phyloP scores from a whole-genome alignment of 164 flowering plant genomes.

The Litsea cubeba region DNA sequence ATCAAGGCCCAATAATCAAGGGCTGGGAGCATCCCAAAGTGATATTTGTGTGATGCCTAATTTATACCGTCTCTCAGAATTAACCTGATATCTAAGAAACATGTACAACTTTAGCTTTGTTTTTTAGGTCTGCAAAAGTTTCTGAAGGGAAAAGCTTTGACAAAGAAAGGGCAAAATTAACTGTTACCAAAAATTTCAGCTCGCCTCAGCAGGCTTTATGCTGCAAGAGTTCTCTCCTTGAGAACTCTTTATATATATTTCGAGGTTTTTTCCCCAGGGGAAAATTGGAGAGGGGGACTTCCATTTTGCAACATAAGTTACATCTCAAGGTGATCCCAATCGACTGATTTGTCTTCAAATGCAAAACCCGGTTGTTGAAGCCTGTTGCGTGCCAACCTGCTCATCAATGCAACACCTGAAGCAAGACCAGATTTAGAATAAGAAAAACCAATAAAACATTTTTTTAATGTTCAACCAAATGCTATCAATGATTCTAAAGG shows the following conservation, averaged over 20 bases:
- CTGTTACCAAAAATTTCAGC: not conserved
- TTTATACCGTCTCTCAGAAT: too few species aligned
- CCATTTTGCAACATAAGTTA: slow-evolving; percentile 5
- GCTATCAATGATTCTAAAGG: not conserved
- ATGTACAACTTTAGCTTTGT: too few species aligned
- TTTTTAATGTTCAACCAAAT: not conserved
- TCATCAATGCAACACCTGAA: slow-evolving; percentile 82
- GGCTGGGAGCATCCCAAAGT: too few species aligned
- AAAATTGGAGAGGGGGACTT: not conserved
- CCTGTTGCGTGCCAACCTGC: slow-evolving; percentile 61
- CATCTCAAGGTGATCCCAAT: slow-evolving; percentile 31
- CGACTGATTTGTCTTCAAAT: slow-evolving; percentile 39
- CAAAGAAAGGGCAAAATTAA: not conserved
- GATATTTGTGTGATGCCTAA: too few species aligned
- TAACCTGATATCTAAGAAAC: too few species aligned
- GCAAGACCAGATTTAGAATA: not conserved
- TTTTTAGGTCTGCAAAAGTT: too few species aligned
- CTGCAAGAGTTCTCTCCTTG: not conserved
- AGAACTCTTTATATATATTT: not conserved
- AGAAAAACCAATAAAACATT: not conserved
- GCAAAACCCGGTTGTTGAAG: slow-evolving; percentile 42
- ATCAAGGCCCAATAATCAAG: too few species aligned
- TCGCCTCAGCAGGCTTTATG: not conserved
- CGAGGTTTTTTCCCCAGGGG: too few species aligned
- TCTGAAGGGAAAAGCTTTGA: not conserved